These are phyloP conservation scores for Lactarius hengduanensis DNA, from an alignment of 768 basidiomycete genomes.

Conservation along the genomic window DNA sequence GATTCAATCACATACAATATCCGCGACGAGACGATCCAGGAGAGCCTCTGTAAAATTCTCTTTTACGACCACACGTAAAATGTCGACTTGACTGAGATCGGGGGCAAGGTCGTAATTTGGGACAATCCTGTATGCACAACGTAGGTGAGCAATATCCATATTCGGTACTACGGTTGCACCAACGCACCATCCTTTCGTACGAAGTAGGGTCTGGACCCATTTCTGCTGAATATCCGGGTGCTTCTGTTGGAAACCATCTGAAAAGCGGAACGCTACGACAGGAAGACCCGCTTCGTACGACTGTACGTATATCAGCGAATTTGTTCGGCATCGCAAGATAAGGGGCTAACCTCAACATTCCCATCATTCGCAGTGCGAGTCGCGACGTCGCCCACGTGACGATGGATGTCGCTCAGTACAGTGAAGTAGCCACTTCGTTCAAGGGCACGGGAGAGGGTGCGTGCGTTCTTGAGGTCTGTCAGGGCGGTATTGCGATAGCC, in stretches of 20 bases:
- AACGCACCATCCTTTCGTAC: constrained; percentile 46
- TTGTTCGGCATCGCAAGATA: not conserved
- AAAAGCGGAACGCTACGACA: constrained; percentile 55
- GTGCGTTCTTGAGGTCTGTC: constrained; percentile 55
- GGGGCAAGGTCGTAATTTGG: constrained; percentile 63
- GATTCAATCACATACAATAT: constrained; percentile 51
- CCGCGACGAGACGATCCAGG: constrained; percentile 54
- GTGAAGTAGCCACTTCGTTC: constrained; percentile 53
- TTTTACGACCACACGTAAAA: constrained; percentile 60
- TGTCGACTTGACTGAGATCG: constrained; percentile 48
- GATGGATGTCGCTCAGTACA: constrained; percentile 57
- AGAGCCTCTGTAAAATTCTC: constrained; percentile 54
- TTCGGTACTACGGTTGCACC: not conserved
- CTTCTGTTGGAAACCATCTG: constrained; percentile 49
- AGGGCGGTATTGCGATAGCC: constrained; percentile 50
- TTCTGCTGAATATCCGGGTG: constrained; percentile 57
- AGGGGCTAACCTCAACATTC: constrained; percentile 51
- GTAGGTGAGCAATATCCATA: constrained; percentile 1
- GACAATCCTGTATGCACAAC: constrained; percentile 43
- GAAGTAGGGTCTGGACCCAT: constrained; percentile 53
- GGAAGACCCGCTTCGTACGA: constrained; percentile 51
- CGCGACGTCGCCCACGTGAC: constrained; percentile 33
- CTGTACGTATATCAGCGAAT: constrained; percentile 30
- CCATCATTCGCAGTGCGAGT: constrained; percentile 45
- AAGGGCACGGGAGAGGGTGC: constrained; percentile 62